Base-by-base conservation (phyloP, 202 grass and related monocot species). In the Digitaria exilis region DNA sequence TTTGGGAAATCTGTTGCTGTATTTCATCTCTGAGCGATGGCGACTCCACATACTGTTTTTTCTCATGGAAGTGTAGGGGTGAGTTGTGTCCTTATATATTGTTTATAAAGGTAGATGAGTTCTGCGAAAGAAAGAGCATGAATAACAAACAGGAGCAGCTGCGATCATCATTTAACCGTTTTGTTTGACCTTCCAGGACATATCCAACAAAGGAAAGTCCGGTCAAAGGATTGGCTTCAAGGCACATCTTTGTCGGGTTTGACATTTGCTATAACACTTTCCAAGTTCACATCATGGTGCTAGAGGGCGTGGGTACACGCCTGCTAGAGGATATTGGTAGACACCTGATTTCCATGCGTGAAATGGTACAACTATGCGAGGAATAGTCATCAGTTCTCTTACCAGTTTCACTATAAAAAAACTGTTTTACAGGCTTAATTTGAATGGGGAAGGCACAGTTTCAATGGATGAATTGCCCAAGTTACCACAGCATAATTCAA, bases 341-440 rank as follows among this genome's bases (percentile, higher is more conserved):
- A n/a, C n/a, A n/a, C 78, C 68, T 64, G 66, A 79, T 56, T 78
- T 85, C 67, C 55, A 63, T 74, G 19, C 34, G 51, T 22, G n/a
- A 16, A 73, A 34, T 11, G 34, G 46, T 43, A 58, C 57, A 19
- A 1, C 9, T n/a, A 69, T 41, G 35, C 21, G 15, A 17, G 44
- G 66, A 26, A 8, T 26, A 73, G 2, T 22, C 68, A 65, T 79
- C 44, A 62, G 9, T 75, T n/a, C n/a, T n/a, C 55, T 9, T 48
- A 49, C 61, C 59, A 29, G 10, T 37, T 80, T 55, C 26, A 26
- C 25, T 13, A 80, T 51, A 41, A 55, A 22, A 56, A 32, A 8
- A 19, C 41, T 58, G 24, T 41, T 7, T 19, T n/a, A n/a, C n/a
- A 60, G 3, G 15, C 0, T 61, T 11, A 44, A 17, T 44, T 28